Conservation (phyloP, 805 yeast species). For the Teunomyces atbi region DNA sequence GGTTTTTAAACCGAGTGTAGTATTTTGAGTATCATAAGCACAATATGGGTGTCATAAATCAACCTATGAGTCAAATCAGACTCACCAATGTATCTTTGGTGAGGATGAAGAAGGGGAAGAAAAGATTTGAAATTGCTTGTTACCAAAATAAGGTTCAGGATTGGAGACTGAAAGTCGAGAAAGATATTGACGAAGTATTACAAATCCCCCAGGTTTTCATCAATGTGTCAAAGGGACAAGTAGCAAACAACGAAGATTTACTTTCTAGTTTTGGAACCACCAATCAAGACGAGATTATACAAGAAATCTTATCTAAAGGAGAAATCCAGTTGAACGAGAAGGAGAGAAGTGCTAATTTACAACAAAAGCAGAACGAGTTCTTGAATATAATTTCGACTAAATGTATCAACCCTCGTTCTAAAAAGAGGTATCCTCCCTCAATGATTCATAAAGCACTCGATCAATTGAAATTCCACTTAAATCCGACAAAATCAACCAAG, state of each 20-base stretch:
- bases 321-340: constrained; percentile 93
- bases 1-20: background rate
- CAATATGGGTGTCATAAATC: constrained; percentile 61
- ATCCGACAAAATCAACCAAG: constrained; percentile 73
- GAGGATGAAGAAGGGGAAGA: constrained; percentile 84
- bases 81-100: constrained; percentile 94
- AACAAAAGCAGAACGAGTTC: constrained; percentile 77
- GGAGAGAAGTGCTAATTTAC: constrained; percentile 75
- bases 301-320: constrained; percentile 84
- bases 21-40: background rate
- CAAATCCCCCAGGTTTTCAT: constrained; percentile 94
- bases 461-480: constrained; percentile 76
- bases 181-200: constrained; percentile 90
- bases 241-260: constrained; percentile 85
- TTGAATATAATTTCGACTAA: constrained; percentile 81
- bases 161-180: constrained; percentile 84
- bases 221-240: constrained; percentile 92
- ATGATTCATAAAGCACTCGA: constrained; percentile 86
- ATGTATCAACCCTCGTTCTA: constrained; percentile 86
- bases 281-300: constrained; percentile 69
- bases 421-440: constrained; percentile 90
- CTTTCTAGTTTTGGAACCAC: constrained; percentile 71
- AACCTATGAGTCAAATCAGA: constrained; percentile 85
- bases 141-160: constrained; percentile 97
- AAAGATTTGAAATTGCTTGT: constrained; percentile 92